Percentiles rank a stretch among this genome's conserved stretches.
Conservation (phyloP, 1,284 basidiomycete species). For the Hortiboletus rubellus region DNA sequence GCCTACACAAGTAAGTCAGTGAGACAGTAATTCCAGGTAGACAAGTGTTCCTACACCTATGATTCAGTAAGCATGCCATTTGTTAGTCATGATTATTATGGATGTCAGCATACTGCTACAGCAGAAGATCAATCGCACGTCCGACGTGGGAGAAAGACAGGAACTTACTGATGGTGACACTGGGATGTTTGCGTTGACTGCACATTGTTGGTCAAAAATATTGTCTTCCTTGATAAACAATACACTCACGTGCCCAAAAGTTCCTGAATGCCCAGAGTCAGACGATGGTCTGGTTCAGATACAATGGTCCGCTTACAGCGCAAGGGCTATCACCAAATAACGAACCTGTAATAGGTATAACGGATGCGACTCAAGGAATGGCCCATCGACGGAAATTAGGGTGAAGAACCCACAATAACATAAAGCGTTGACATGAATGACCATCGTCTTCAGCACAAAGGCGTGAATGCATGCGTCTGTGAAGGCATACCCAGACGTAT, state of each 20-base stretch:
- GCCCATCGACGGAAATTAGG: neutral
- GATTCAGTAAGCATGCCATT: neutral
- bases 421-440: constrained; percentile 18
- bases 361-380: neutral
- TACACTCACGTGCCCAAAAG: constrained; percentile 19
- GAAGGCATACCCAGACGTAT: constrained; percentile 20
- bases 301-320: constrained; percentile 8
- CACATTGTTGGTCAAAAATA: neutral
- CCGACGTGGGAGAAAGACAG: neutral
- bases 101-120: constrained; percentile 9
- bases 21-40: neutral
- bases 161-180: constrained; percentile 13
- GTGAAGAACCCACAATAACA: constrained; percentile 12
- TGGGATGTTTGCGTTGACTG: constrained; percentile 21
- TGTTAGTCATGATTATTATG: neutral
- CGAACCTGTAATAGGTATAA: constrained; percentile 6
- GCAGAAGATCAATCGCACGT: neutral
- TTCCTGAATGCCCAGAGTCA: constrained; percentile 5
- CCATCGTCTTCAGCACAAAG: constrained; percentile 11
- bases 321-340: constrained; percentile 18
- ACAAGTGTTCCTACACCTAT: constrained; percentile 14
- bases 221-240: neutral
- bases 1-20: constrained; percentile 4
- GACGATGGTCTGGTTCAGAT: neutral
- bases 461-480: neutral